Percentiles rank a stretch among this genome's conserved stretches.
Conservation (phyloP, 2,329 filamentous ascomycete genomes). For the Calonectria ilicicola region DNA sequence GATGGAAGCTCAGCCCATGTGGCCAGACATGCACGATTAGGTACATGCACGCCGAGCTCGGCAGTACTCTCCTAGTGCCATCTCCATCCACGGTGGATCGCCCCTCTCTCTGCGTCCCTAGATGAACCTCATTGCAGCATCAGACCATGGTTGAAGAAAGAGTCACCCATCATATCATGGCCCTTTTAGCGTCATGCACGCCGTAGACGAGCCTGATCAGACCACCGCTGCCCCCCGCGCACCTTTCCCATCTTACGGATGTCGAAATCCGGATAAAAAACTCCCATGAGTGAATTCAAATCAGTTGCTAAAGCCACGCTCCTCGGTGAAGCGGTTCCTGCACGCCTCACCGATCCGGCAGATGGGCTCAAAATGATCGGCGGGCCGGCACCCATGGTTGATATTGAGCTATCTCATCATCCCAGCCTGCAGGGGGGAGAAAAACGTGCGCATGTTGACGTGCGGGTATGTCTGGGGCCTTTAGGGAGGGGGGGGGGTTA, state of each 20-base stretch:
- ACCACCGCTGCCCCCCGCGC: not conserved
- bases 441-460: not conserved
- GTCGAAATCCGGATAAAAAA: not conserved
- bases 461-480: not conserved
- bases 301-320: not conserved
- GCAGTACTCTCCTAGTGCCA: not conserved
- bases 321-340: not conserved
- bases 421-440: not conserved
- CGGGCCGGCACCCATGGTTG: not conserved
- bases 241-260: not conserved
- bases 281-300: not conserved
- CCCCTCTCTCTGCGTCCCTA: not conserved
- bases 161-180: slow-evolving; percentile 1
- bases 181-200: not conserved
- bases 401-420: not conserved
- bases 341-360: not conserved
- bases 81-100: slow-evolving; percentile 1
- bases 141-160: not conserved
- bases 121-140: not conserved
- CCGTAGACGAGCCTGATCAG: not conserved
- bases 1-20: not conserved
- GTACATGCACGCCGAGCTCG: not conserved
- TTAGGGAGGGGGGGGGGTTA: not conserved
- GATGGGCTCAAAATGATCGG: not conserved
- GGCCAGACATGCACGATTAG: not conserved